A percentile compares a stretch with the other conserved stretches of the same genome.
Evolutionary conservation across 805 yeast genomes (phyloP).

Genomic region (Wickerhamiella nectarea): DNA sequence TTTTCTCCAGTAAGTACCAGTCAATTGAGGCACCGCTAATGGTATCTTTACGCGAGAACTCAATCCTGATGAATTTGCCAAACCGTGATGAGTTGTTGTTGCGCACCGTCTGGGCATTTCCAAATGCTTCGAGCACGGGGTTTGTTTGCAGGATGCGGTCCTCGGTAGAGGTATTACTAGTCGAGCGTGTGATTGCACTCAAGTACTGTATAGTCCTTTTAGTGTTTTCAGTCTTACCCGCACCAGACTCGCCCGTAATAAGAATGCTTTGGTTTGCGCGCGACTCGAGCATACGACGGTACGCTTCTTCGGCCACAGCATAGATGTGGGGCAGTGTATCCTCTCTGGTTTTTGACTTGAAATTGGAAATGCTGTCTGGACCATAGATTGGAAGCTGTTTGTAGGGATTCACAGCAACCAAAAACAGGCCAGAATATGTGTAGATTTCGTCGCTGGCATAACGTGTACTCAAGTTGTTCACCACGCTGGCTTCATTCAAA

Average conservation of each 20-base stretch:
- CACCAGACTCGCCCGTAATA: constrained; percentile 99
- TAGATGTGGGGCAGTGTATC: constrained; percentile 73
- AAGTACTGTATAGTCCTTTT: constrained; percentile 87
- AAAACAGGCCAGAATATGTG: constrained; percentile 87
- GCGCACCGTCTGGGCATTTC: constrained; percentile 90
- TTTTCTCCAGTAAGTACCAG: constrained; percentile 87
- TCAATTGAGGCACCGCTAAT: constrained; percentile 86
- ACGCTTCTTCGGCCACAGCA: constrained; percentile 80
- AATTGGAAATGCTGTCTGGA: constrained; percentile 40
- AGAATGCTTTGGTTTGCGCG: constrained; percentile 73
- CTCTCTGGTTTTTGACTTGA: constrained; percentile 35
- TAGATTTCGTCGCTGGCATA: constrained; percentile 69
- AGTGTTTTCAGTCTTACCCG: constrained; percentile 97
- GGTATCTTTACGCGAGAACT: constrained; percentile 44
- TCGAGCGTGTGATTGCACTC: constrained; percentile 47
- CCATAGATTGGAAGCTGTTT: constrained; percentile 58
- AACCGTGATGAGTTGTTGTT: constrained; percentile 92
- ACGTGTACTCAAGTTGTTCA: constrained; percentile 65
- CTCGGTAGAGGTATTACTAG: constrained; percentile 38
- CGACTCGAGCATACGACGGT: constrained; percentile 54
- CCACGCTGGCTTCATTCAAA: constrained; percentile 90
- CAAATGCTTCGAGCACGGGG: constrained; percentile 91
- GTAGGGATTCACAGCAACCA: constrained; percentile 94
- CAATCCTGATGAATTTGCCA: constrained; percentile 88
- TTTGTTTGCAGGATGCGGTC: constrained; percentile 81